Evolutionary conservation across 345 rosid species (phyloP), one percentile per base, ranked within the genome.

Genomic region (Euclidium syriacum): DNA sequence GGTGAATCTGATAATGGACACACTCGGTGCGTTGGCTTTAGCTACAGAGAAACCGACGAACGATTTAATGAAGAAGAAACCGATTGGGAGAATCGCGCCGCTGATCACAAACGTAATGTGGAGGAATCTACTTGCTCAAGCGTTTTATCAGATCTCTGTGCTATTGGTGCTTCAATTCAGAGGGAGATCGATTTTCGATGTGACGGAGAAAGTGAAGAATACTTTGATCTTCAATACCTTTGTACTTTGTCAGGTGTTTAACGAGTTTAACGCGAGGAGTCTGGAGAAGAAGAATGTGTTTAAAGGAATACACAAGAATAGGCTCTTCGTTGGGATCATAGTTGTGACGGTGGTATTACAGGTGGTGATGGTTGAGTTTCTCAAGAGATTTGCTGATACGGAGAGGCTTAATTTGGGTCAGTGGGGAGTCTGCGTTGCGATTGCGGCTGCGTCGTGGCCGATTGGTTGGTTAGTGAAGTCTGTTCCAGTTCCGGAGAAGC

Each of bases 1-100:
- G 95, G 92, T 85, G 68, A 87, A 87, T 49, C 40, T 90, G 58
- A 83, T 87, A 43, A 87, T 90, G 92, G 84, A 85, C 67, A 86
- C 95, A 0, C 74, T 90, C 1, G 92, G 90, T 4, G 97, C 90
- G 8, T 52, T 87, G 46, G 85, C 92, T 67, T 74, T 87, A 1
- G 92, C 88, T 1, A 83, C 95, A 0, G 88, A 87, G 62, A 65
- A 68, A 18, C 95, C 95, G 10, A 82, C 87, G 2, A 68, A 77
- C 20, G 86, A 87, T 55, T 80, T 90, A 1, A 78, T 82, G 94
- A 73, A 75, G 47, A 87, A 77, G 54, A 70, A 41, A 5, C 90
- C 95, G 0, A 78, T 85, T 2, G 95, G 92, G 1, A 65, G 88
- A 30, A 71, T 87, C 0, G 82, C 71, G 14, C 95, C 90, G 3